These are phyloP conservation scores for Xylaria sp. DNA, from an alignment of 2,329 filamentous ascomycete genomes.

Conservation along the genomic window DNA sequence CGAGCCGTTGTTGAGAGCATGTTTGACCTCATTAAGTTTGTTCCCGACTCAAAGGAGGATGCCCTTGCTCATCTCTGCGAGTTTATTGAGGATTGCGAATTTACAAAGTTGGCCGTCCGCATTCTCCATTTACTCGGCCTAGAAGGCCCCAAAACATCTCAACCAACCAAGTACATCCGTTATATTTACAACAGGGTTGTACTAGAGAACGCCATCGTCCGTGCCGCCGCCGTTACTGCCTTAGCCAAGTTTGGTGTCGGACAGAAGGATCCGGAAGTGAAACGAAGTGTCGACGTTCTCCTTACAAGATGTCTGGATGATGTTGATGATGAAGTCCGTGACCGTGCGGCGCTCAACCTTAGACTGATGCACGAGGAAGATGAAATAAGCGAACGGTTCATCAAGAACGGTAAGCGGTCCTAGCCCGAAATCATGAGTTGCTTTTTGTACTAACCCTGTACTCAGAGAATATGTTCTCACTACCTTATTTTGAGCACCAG, in stretches of 20 bases:
- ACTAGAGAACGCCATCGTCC: conserved; percentile 94
- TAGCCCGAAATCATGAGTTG: not conserved
- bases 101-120: conserved; percentile 95
- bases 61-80: conserved; percentile 96
- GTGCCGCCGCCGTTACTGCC: conserved; percentile 94
- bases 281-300: conserved; percentile 92
- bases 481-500: conserved; percentile 95
- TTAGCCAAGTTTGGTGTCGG: conserved; percentile 97
- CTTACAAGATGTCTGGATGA: conserved; percentile 95
- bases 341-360: conserved; percentile 92
- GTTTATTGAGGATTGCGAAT: conserved; percentile 99
- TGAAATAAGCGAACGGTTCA: conserved; percentile 84
- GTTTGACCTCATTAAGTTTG: conserved; percentile 99
- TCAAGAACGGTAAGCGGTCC: conserved; percentile 81
- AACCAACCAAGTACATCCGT: conserved; percentile 98
- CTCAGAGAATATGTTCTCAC: conserved; percentile 91
- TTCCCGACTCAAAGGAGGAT: conserved; percentile 84
- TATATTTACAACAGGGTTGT: conserved; percentile 99
- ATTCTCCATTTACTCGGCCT: conserved; percentile 94
- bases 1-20: conserved; percentile 97
- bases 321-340: conserved; percentile 96
- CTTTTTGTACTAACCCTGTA: conserved; percentile 45
- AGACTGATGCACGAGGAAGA: conserved; percentile 93
- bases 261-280: conserved; percentile 95
- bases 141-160: conserved; percentile 93